Percentiles rank a stretch among this genome's conserved stretches.
Evolutionary conservation across 208 protist genomes (phyloP).

Genomic region (Crithidia mellificae): DNA sequence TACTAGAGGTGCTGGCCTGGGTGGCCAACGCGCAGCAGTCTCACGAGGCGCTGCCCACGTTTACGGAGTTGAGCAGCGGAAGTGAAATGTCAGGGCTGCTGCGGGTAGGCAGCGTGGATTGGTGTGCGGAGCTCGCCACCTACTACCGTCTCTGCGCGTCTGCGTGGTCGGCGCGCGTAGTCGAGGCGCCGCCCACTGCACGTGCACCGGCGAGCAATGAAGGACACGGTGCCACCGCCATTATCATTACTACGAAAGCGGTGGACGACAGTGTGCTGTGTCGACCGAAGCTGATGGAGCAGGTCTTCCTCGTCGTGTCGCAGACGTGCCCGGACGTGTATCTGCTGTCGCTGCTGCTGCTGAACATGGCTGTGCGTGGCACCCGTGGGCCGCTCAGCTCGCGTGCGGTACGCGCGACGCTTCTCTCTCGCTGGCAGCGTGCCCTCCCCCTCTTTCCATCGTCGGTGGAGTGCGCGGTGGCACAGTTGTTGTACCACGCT

Average conservation of each 20-base stretch:
- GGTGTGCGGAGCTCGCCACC: conserved; percentile 4
- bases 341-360: conserved; percentile 10
- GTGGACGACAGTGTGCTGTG: conserved; percentile 3
- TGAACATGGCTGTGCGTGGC: not conserved
- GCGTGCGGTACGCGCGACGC: not conserved
- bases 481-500: conserved; percentile 24
- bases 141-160: conserved; percentile 16
- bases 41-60: not conserved
- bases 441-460: conserved; percentile 1
- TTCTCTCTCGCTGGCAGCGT: not conserved
- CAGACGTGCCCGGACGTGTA: conserved; percentile 28
- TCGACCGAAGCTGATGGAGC: conserved; percentile 4
- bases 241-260: not conserved
- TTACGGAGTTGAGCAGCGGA: not conserved
- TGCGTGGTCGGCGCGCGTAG: conserved; percentile 1
- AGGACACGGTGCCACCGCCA: not conserved
- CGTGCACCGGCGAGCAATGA: not conserved
- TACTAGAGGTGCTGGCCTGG: conserved; percentile 57
- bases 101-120: not conserved
- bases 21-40: conserved; percentile 1
- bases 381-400: not conserved
- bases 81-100: not conserved
- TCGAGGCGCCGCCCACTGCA: too few species aligned
- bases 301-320: not conserved
- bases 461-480: conserved; percentile 21